Evolutionary conservation across 1,139 yeast genomes (phyloP).

Genomic region (Protomyces inundatus): DNA sequence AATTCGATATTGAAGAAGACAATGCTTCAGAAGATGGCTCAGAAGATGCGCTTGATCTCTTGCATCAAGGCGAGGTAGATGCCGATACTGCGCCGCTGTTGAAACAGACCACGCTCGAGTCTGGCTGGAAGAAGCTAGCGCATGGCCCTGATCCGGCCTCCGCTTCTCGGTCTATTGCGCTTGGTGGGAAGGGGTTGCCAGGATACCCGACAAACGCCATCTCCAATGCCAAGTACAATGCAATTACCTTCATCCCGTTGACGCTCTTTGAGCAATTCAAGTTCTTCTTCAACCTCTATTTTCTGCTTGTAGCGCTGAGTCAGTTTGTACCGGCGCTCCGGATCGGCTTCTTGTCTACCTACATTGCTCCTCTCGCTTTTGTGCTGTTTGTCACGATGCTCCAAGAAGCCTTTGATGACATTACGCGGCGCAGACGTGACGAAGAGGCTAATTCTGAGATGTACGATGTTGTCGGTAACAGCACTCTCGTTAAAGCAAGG

Average conservation of each 20-base stretch:
- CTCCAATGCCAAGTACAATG: conserved; percentile 91
- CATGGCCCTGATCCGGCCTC: not conserved
- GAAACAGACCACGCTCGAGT: not conserved
- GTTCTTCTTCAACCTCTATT: conserved; percentile 90
- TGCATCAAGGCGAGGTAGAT: not conserved
- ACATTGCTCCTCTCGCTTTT: conserved; percentile 88
- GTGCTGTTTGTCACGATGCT: conserved; percentile 88
- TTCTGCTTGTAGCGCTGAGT: conserved; percentile 84
- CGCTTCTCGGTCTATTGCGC: not conserved
- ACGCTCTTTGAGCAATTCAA: conserved; percentile 92
- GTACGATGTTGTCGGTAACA: conserved; percentile 59
- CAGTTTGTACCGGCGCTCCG: conserved; percentile 87
- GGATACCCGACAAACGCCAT: conserved; percentile 70
- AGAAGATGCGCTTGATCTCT: not conserved
- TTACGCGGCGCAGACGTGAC: conserved; percentile 84
- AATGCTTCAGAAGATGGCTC: not conserved
- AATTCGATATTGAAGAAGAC: not conserved
- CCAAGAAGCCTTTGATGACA: conserved; percentile 92
- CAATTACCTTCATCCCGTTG: conserved; percentile 79
- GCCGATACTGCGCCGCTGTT: not conserved
- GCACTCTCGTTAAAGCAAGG: conserved; percentile 50
- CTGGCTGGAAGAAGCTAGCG: not conserved
- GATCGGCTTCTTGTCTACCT: conserved; percentile 89
- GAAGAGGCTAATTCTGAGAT: conserved; percentile 78
- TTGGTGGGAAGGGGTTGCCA: not conserved